Evolutionary conservation across 2,329 filamentous ascomycete genomes (phyloP).

Genomic region (Phialophora chinensis): DNA sequence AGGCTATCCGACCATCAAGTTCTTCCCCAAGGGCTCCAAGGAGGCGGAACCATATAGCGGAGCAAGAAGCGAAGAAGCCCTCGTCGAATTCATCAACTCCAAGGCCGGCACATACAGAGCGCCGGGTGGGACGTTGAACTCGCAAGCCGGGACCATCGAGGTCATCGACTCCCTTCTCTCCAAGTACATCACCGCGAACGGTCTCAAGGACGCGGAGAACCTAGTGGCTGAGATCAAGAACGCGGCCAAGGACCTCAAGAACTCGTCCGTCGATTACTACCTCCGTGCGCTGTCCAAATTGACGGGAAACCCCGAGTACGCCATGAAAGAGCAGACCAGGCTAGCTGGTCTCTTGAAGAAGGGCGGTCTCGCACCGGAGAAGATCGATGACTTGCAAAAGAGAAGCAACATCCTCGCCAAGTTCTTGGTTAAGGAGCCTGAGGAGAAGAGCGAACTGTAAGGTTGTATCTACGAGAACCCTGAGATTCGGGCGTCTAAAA

Average conservation of each 20-base stretch:
- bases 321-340: constrained; percentile 81
- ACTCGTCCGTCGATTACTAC: constrained; percentile 93
- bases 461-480: constrained; percentile 17
- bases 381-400: constrained; percentile 84
- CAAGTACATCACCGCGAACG: constrained; percentile 70
- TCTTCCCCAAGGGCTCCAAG: constrained; percentile 84
- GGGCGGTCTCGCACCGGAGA: constrained; percentile 81
- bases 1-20: constrained; percentile 97
- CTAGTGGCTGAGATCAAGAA: constrained; percentile 75
- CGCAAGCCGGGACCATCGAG: constrained; percentile 79
- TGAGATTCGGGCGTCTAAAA: neutral
- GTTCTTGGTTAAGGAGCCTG: constrained; percentile 67
- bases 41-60: constrained; percentile 74
- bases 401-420: constrained; percentile 86
- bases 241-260: constrained; percentile 69
- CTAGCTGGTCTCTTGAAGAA: constrained; percentile 81
- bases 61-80: constrained; percentile 74
- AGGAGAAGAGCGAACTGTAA: constrained; percentile 70
- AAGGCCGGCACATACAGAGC: constrained; percentile 87
- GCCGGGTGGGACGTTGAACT: constrained; percentile 78
- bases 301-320: constrained; percentile 75
- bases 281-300: constrained; percentile 88
- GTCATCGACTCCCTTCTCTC: constrained; percentile 76
- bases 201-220: constrained; percentile 55
- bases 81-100: constrained; percentile 83